Evolutionary conservation across 2,329 filamentous ascomycete genomes (phyloP).

Genomic region (Penicillium glabrum): DNA sequence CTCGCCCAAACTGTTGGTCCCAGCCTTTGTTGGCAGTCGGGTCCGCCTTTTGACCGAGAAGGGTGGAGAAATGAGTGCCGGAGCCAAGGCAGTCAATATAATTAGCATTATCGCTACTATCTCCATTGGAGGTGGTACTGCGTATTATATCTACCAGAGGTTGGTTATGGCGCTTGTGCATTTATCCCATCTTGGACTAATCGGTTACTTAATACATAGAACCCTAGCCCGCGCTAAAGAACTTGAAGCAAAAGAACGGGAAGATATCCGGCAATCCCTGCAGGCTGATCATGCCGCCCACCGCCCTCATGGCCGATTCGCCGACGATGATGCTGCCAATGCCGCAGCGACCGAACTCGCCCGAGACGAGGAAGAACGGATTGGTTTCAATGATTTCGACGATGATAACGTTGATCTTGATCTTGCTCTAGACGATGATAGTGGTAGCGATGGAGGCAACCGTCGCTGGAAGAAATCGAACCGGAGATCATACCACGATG

Average conservation of each 20-base stretch:
- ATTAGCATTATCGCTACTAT: conserved; percentile 72
- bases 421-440: conserved; percentile 41
- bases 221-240: conserved; percentile 51
- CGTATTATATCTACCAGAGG: conserved; percentile 78
- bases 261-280: conserved; percentile 36
- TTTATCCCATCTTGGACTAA: not conserved
- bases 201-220: conserved; percentile 24
- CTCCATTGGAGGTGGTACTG: conserved; percentile 70
- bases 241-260: conserved; percentile 49
- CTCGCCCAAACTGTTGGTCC: conserved; percentile 82
- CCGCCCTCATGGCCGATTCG: conserved; percentile 34
- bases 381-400: conserved; percentile 43
- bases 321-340: conserved; percentile 41
- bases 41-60: conserved; percentile 80
- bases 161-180: conserved; percentile 27
- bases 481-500: conserved; percentile 52
- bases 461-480: conserved; percentile 20
- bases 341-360: conserved; percentile 41
- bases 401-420: conserved; percentile 42
- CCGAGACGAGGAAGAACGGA: conserved; percentile 44
- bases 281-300: conserved; percentile 36
- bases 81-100: conserved; percentile 81
- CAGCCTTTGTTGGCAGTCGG: conserved; percentile 86
- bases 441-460: conserved; percentile 41
- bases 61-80: conserved; percentile 76